Percentiles rank a stretch among this genome's conserved stretches.
Evolutionary conservation across 805 yeast species (phyloP).

Genomic region (Candida ovalis): DNA sequence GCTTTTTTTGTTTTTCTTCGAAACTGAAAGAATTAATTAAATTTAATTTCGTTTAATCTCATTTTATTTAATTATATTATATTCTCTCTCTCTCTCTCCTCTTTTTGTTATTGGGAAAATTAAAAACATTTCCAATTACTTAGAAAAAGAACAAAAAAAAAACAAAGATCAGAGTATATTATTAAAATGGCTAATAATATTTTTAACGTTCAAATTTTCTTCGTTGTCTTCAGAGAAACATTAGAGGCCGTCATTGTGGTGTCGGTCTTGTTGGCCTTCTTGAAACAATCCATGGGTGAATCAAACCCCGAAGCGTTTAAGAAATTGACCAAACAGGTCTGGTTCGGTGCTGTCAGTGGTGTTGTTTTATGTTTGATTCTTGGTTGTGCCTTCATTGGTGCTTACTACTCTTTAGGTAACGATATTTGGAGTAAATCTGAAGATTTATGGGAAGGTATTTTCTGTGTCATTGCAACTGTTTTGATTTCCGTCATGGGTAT

Average conservation of each 20-base stretch:
- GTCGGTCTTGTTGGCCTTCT: conserved; percentile 86
- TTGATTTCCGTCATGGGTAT: conserved; percentile 93
- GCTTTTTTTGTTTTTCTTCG: not conserved
- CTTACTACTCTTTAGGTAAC: conserved; percentile 72
- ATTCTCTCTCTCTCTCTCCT: not conserved
- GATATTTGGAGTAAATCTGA: conserved; percentile 87
- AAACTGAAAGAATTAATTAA: not conserved
- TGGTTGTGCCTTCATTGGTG: conserved; percentile 94
- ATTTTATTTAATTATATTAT: not conserved
- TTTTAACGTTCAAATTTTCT: conserved; percentile 73
- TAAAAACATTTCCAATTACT: not conserved
- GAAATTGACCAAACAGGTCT: conserved; percentile 70
- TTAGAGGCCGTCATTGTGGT: conserved; percentile 90
- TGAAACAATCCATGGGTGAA: conserved; percentile 79
- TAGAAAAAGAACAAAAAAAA: not conserved
- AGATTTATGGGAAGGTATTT: conserved; percentile 96
- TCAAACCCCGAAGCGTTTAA: conserved; percentile 46
- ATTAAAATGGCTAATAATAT: conserved; percentile 35
- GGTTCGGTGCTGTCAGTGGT: conserved; percentile 78
- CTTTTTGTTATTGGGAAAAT: not conserved
- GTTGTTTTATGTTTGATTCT: conserved; percentile 72
- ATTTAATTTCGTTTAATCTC: not conserved
- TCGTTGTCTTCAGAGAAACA: conserved; percentile 89
- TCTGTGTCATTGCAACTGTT: conserved; percentile 83
- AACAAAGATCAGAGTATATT: not conserved